Evolutionary conservation across 129 eudicot genomes (phyloP), one percentile per base, ranked within the genome.

Genomic region (Cynara cardunculus): DNA sequence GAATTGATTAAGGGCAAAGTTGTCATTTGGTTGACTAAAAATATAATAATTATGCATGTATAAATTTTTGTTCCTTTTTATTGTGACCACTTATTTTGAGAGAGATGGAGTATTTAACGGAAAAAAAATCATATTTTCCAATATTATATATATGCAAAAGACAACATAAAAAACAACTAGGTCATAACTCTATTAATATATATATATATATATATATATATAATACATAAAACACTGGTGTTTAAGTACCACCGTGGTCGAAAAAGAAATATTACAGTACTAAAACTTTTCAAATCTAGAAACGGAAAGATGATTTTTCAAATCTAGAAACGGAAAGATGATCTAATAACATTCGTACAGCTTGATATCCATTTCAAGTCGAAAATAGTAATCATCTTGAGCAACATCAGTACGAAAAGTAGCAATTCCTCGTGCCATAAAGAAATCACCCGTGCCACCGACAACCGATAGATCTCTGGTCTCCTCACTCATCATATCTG

Each of bases 401-500:
- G 26, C 13, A 0, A 1, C 24, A 27, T 89, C 90, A 0, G 94
- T 89, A 1, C 71, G 70, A 9, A 92, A 30, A 7, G 97, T 92
- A 31, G 37, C 88, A 74, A 90, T 76, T 22, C 91, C 94, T 27
- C 94, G 83, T 10, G 87, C 73, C 94, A 90, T 79, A 77, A 90
- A 87, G 84, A 90, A 90, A 81, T 86, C 94, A 1, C 94, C 91
- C 0, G 94, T 90, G 26, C 94, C 91, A 35, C 91, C 94, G 2
- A 87, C 94, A 2, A 90, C 87, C 3, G 89, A 85, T 22, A 90
- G 80, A 86, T 90, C 91, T 76, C 91, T 79, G 7, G 90, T 90
- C 72, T 81, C 56, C 56, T 82, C 73, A 3, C 34, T 69, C 62
- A 90, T 84, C 31, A 84, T 46, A 66, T 90, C 94, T 0, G 94